Base-by-base conservation (phyloP, 2,329 filamentous ascomycete species). In the Drechslerella dactyloides region DNA sequence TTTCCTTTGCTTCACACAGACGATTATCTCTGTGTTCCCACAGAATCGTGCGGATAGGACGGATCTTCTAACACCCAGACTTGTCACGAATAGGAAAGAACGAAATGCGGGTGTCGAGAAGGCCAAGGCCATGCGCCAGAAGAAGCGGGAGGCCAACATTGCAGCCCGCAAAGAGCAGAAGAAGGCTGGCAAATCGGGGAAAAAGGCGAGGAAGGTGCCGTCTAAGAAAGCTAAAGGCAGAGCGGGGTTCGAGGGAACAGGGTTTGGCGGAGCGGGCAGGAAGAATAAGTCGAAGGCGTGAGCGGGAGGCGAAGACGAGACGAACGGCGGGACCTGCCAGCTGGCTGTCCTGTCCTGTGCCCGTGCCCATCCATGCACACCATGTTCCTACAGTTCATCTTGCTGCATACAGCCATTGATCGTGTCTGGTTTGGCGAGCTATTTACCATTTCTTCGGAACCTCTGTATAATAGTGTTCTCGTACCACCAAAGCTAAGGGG, bases 121-220 rank as follows among this genome's bases (percentile, higher is more conserved):
- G 80, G 83, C 89, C 54, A 89, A 90, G 78, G 89, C 91, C 59
- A 88, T 90, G 76, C 89, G 88, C 78, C 91, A 93, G 78, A 87
- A 87, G 80, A 96, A 96, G 83, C 85, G 89, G 73, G 90, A 92
- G 78, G 89, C 90, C 54, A 93, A 93, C 79, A 82, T 93, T 74
- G 83, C 84, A 76, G 89, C 90, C 81, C 84, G 90, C 74, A 85
- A 85, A 75, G 91, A 94, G 55, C 72, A 74, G 61, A 89, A 90
- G 74, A 93, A 92, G 82, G 85, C 86, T 60, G 84, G 83, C 75
- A 84, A 83, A 62, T 80, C 80, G 72, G 80, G 76, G 76, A 83
- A 80, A 78, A 81, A 79, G 54, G 84, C 83, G 35, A 87, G 86
- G 79, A 86, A 85, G 72, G 81, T 76, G n/a, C 60, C 53, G 21